Percentiles rank a stretch among this genome's conserved stretches.
phyloP scores from a whole-genome alignment of 2,329 filamentous ascomycete genomes.

The Coniosporium tulheliwenetii region DNA sequence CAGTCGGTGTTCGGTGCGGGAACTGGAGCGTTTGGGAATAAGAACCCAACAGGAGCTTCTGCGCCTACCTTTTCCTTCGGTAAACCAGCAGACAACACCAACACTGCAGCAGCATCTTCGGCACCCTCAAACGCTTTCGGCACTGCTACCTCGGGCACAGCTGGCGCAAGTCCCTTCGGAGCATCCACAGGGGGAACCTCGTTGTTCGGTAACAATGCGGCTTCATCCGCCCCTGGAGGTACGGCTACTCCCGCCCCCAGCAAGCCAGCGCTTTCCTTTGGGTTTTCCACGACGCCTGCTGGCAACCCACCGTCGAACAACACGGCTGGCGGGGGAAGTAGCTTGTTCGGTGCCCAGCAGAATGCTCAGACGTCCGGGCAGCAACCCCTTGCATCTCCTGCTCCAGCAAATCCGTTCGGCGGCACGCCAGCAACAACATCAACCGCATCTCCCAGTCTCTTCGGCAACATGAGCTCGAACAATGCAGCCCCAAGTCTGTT shows the following conservation, averaged over 20 bases:
- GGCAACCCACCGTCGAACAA: slow-evolving; percentile 26
- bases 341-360: slow-evolving; percentile 7
- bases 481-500: background rate
- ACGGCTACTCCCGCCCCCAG: slow-evolving; percentile 19
- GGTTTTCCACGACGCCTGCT: slow-evolving; percentile 33
- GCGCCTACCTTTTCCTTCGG: no score
- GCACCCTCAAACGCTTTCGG: no score
- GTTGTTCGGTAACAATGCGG: background rate
- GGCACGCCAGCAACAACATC: slow-evolving; percentile 6
- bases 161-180: slow-evolving; percentile 10
- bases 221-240: slow-evolving; percentile 1
- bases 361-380: slow-evolving; percentile 1
- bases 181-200: slow-evolving; percentile 1
- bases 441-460: slow-evolving; percentile 7
- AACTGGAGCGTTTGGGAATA: no score
- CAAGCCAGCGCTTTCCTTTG: slow-evolving; percentile 17
- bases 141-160: no score
- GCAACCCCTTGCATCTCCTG: background rate
- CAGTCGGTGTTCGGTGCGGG: no score
- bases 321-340: slow-evolving; percentile 3
- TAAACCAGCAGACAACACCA: no score
- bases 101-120: no score
- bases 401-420: slow-evolving; percentile 3
- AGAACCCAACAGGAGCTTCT: no score
- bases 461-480: slow-evolving; percentile 1